Conservation (phyloP, 177 flowering plant species). For the Vitis hybrid region DNA sequence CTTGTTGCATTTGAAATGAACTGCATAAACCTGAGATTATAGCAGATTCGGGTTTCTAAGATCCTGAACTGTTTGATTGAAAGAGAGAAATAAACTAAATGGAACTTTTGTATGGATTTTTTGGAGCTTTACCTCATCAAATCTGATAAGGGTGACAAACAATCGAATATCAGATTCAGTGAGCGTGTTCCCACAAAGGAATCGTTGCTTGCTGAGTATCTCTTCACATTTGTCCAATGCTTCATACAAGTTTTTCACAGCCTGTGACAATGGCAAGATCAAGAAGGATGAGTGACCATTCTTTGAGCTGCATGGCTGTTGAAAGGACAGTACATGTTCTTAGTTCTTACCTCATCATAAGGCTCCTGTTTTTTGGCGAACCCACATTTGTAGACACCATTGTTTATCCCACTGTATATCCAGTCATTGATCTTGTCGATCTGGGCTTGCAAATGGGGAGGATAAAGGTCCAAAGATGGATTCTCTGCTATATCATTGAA, state of each 20-base stretch:
- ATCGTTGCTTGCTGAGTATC: constrained; percentile 73
- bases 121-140: constrained; percentile 73
- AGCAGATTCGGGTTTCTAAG: neutral
- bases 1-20: constrained; percentile 98
- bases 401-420: constrained; percentile 78
- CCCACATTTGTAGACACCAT: constrained; percentile 94
- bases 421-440: constrained; percentile 79
- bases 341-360: constrained; percentile 68
- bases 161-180: constrained; percentile 92
- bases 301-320: no score
- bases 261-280: constrained; percentile 40
- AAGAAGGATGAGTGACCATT: neutral
- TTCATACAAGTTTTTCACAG: constrained; percentile 62
- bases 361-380: constrained; percentile 88
- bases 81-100: neutral
- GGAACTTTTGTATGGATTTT: neutral
- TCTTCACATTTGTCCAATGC: constrained; percentile 89
- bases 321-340: no score
- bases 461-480: constrained; percentile 77
- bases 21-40: constrained; percentile 76
- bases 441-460: constrained; percentile 56
- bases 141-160: constrained; percentile 90
- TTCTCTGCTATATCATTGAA: constrained; percentile 84
- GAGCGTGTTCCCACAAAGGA: constrained; percentile 69
- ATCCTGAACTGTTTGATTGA: neutral